phyloP scores from a whole-genome alignment of 371 early-diverging fungal species.

The Mucor racemosus region DNA sequence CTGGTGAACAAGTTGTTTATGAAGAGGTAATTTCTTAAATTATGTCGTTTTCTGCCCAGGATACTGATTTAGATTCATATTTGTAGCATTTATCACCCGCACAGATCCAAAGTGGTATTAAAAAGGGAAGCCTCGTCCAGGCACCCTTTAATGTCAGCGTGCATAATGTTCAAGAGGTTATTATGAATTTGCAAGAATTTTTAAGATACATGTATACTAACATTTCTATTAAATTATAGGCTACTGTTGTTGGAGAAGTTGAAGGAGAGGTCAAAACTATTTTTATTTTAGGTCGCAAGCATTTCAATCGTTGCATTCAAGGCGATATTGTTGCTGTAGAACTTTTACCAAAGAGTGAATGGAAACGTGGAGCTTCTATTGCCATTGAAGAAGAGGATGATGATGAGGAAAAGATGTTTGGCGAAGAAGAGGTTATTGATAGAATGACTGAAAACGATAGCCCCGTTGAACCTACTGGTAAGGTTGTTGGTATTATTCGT shows the following conservation, averaged over 20 bases:
- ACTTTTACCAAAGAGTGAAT: conserved; percentile 81
- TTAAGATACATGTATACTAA: background rate
- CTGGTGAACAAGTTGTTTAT: conserved; percentile 57
- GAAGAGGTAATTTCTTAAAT: conserved; percentile 43
- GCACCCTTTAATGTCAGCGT: conserved; percentile 81
- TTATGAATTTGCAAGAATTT: no score
- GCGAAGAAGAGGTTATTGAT: conserved; percentile 43
- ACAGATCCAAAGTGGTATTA: conserved; percentile 86
- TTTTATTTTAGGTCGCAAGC: conserved; percentile 79
- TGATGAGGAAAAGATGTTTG: conserved; percentile 49
- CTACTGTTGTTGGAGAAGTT: conserved; percentile 75
- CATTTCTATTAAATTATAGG: conserved; percentile 40
- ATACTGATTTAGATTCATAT: background rate
- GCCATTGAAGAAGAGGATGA: conserved; percentile 72
- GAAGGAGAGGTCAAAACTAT: conserved; percentile 77
- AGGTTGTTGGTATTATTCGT: conserved; percentile 91
- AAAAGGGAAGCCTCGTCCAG: conserved; percentile 78
- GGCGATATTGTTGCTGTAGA: conserved; percentile 92
- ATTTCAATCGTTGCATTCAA: conserved; percentile 91
- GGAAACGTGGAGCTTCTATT: conserved; percentile 76
- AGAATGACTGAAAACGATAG: conserved; percentile 25
- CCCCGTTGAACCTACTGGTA: conserved; percentile 74
- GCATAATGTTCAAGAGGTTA: conserved; percentile 86
- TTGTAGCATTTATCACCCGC: conserved; percentile 69
- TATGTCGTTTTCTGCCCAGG: no score